Conservation (phyloP, 2,329 filamentous ascomycete species). For the Alternaria infectoria region DNA sequence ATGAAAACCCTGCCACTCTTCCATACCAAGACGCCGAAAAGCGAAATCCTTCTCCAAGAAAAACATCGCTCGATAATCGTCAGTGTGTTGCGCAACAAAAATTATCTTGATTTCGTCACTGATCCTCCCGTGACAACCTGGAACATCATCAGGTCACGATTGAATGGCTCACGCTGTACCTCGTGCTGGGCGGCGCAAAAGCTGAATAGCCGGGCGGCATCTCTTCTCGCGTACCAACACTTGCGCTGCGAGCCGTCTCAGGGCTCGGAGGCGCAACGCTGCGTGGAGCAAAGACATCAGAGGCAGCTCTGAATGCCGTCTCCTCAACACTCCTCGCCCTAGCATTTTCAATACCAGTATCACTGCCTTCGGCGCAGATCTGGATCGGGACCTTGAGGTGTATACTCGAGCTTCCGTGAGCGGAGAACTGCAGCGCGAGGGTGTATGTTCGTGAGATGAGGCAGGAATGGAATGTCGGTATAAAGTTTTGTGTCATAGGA, state of each 20-base stretch:
- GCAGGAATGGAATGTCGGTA: conserved; percentile 74
- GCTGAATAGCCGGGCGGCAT: conserved; percentile 39
- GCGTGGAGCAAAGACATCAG: conserved; percentile 45
- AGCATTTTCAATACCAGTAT: conserved; percentile 41
- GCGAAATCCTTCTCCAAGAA: background rate
- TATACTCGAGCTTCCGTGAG: conserved; percentile 46
- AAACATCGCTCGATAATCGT: background rate
- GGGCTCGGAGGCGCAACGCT: conserved; percentile 41
- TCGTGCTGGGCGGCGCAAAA: conserved; percentile 18
- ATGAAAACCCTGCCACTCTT: background rate
- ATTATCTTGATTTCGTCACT: background rate
- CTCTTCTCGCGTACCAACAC: conserved; percentile 23
- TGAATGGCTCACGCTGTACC: conserved; percentile 10
- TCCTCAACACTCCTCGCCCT: conserved; percentile 39
- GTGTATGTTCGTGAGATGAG: conserved; percentile 68
- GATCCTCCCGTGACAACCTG: background rate
- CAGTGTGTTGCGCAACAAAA: background rate
- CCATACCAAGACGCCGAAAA: background rate
- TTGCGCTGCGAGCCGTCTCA: conserved; percentile 6
- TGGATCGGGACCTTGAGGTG: conserved; percentile 56
- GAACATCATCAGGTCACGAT: background rate
- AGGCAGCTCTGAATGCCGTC: conserved; percentile 30
- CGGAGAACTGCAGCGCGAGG: conserved; percentile 64
- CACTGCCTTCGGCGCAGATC: conserved; percentile 49
- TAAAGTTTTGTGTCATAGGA: conserved; percentile 65